These are phyloP conservation scores for Delphinella strobiligena DNA, from an alignment of 2,329 filamentous ascomycete genomes.

Conservation along the genomic window DNA sequence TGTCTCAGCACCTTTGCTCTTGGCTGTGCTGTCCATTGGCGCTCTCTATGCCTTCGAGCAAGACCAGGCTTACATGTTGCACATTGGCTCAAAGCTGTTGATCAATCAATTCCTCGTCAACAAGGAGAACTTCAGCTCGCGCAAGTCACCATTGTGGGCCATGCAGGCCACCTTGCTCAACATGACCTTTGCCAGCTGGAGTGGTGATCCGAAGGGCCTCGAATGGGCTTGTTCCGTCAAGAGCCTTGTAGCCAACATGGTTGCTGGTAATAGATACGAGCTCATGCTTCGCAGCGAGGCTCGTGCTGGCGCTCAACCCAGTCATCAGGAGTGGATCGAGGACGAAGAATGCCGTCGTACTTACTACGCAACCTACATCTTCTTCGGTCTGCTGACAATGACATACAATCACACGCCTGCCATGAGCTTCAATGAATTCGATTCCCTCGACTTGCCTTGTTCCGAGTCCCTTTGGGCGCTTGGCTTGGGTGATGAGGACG, in stretches of 20 bases:
- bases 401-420: conserved; percentile 97
- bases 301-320: conserved; percentile 63
- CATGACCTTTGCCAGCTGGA: conserved; percentile 99
- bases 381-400: conserved; percentile 88
- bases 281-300: conserved; percentile 86
- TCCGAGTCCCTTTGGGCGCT: conserved; percentile 93
- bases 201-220: conserved; percentile 89
- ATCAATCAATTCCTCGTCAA: conserved; percentile 96
- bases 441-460: conserved; percentile 81
- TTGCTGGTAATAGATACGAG: conserved; percentile 92
- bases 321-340: conserved; percentile 84
- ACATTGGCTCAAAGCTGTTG: conserved; percentile 93
- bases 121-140: conserved; percentile 96
- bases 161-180: conserved; percentile 96
- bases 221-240: conserved; percentile 99
- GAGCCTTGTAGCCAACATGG: conserved; percentile 96
- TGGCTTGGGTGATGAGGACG: conserved; percentile 60
- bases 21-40: conserved; percentile 88
- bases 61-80: conserved; percentile 91
- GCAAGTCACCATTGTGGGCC: conserved; percentile 93
- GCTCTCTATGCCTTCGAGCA: conserved; percentile 95
- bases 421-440: conserved; percentile 97
- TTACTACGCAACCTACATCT: conserved; percentile 98
- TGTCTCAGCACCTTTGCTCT: conserved; percentile 68
- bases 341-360: conserved; percentile 94